Evolutionary conservation across 2,329 filamentous ascomycete genomes (phyloP).

Genomic region (Pseudogymnoascus sp.): DNA sequence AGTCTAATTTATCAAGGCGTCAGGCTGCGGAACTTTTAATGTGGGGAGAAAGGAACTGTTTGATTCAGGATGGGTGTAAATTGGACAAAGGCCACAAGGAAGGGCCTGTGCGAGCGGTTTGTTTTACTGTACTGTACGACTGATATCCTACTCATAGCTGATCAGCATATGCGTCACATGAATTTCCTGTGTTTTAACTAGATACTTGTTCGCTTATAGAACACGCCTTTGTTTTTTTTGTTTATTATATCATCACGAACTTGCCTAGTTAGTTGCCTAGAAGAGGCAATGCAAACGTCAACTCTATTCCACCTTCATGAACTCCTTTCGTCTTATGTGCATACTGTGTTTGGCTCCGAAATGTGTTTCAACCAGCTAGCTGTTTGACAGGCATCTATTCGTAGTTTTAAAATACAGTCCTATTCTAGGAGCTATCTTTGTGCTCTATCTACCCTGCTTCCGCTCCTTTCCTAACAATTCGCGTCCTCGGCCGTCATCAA

Average conservation of each 20-base stretch:
- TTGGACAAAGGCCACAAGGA: neutral
- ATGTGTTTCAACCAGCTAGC: neutral
- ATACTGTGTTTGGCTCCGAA: neutral
- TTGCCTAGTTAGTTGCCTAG: neutral
- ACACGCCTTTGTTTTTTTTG: neutral
- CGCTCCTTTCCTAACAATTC: neutral
- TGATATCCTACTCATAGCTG: slow-evolving; percentile 11
- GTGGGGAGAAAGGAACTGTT: neutral
- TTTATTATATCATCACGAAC: slow-evolving; percentile 10
- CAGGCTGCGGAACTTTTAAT: neutral
- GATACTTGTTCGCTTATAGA: neutral
- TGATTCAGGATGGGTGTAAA: slow-evolving; percentile 5
- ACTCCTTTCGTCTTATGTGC: neutral
- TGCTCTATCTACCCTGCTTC: neutral
- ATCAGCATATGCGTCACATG: slow-evolving; percentile 7
- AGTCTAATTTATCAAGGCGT: neutral
- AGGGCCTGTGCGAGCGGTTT: slow-evolving; percentile 2
- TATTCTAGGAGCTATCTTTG: slow-evolving; percentile 7
- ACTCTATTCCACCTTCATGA: neutral
- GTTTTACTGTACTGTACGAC: slow-evolving; percentile 11
- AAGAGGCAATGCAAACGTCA: neutral
- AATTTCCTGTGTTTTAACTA: slow-evolving; percentile 7
- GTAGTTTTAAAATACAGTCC: slow-evolving; percentile 6
- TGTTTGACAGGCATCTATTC: slow-evolving; percentile 3
- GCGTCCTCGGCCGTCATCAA: neutral